Conservation (phyloP, 1,284 basidiomycete species). For the Ustilago shanxiensis region DNA sequence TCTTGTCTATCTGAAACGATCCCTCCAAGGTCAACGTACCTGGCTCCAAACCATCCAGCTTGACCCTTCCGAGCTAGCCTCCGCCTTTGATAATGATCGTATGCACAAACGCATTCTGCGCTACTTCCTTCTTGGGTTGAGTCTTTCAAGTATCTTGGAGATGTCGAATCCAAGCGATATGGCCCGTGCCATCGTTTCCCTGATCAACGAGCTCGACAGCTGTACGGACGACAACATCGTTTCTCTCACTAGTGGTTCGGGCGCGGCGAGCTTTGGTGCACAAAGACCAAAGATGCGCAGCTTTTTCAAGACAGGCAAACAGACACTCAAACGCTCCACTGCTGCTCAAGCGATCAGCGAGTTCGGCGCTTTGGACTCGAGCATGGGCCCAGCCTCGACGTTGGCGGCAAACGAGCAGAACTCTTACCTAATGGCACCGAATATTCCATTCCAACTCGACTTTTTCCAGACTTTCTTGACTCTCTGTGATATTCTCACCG, state of each 20-base stretch:
- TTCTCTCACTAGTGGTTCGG: constrained; percentile 26
- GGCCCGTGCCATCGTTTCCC: constrained; percentile 42
- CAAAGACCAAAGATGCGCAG: constrained; percentile 49
- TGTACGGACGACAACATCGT: constrained; percentile 41
- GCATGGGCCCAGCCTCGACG: constrained; percentile 21
- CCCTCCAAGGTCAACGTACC: constrained; percentile 32
- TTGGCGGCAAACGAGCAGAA: constrained; percentile 71
- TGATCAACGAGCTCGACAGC: constrained; percentile 54
- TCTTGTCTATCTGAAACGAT: constrained; percentile 47
- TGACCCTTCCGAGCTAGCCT: constrained; percentile 26
- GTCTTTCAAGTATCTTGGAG: constrained; percentile 53
- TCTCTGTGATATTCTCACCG: constrained; percentile 57
- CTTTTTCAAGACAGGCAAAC: constrained; percentile 52
- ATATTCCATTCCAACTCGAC: constrained; percentile 71
- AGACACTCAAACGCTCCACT: constrained; percentile 36
- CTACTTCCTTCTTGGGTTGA: constrained; percentile 48
- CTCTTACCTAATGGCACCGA: constrained; percentile 80
- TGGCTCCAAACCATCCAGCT: constrained; percentile 55
- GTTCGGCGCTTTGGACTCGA: constrained; percentile 33
- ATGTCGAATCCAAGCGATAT: constrained; percentile 40
- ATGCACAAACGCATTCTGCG: constrained; percentile 56
- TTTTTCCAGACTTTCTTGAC: constrained; percentile 61
- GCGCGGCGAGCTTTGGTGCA: constrained; percentile 20
- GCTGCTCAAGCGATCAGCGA: constrained; percentile 48
- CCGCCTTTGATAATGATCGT: constrained; percentile 47